Evolutionary conservation across 2,329 filamentous ascomycete species (phyloP), one percentile per base, ranked within the genome.

Genomic region (Neurospora sp.): DNA sequence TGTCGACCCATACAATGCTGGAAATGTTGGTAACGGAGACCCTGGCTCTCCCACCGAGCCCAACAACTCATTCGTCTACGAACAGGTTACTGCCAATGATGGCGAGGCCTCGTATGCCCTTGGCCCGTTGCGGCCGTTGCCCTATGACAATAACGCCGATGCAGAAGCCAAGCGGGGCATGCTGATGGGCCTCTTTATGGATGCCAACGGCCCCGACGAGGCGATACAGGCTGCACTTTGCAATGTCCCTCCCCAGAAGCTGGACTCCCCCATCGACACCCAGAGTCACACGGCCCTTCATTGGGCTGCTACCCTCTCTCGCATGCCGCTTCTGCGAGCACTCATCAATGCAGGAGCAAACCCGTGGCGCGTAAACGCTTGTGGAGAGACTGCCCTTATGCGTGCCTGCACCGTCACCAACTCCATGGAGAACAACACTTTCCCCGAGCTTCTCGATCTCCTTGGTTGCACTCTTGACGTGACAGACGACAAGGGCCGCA

Each of bases 371-470:
- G 91, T 97, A 1, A 99, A 98, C 76, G 89, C 90, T 33, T 91
- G 91, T 1, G 96, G 96, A 15, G 94, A 98, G 79, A 97, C 94
- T 0, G 92, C 96, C 0, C 82, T 99, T 62, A 97, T 98, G 86
- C 91, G 95, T 71, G 93, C 96, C 3, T 96, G 95, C 71, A 88
- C 92, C 0, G 96, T 97, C 11, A 96, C 95, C 69, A 99, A 99
- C 78, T 97, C 96, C 67, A 89, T 96, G 78, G 95, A 98, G 74
- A 91, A 94, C 71, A 90, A 89, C 73, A 96, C 91, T 67, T 99
- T 99, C 76, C 92, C 94, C 0, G 93, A 97, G 71, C 84, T 98
- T 1, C 85, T 99, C 0, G 95, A 98, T 75, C 88, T 97, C 0
- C 85, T 99, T 6, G 93, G 93, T 11, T 88, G 92, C 36, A 95